Evolutionary conservation across 2,329 filamentous ascomycete genomes (phyloP).

Genomic region (Ophiostoma sp.): DNA sequence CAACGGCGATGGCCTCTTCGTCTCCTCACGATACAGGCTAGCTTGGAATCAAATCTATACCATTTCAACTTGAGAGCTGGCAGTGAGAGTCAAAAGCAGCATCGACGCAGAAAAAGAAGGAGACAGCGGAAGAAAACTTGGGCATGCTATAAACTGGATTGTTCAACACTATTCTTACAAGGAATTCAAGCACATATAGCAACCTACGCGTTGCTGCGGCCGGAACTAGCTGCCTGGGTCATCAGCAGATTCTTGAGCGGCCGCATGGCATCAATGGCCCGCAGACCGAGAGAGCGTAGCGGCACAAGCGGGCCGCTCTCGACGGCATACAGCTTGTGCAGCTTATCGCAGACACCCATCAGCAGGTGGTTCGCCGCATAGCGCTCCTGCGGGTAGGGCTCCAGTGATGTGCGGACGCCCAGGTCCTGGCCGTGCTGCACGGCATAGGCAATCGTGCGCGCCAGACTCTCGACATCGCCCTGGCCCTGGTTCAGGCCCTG

Average conservation of each 20-base stretch:
- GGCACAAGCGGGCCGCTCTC: conserved; percentile 73
- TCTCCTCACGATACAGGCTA: neutral
- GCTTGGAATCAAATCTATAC: neutral
- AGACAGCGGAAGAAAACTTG: neutral
- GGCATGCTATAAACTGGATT: neutral
- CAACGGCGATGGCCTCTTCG: neutral
- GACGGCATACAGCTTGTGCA: conserved; percentile 87
- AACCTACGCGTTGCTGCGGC: neutral
- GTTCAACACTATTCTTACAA: neutral
- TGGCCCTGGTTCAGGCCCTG: conserved; percentile 94
- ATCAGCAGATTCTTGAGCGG: conserved; percentile 82
- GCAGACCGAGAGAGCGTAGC: conserved; percentile 69
- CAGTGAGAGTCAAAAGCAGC: neutral
- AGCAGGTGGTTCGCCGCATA: conserved; percentile 78
- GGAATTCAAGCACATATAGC: no score
- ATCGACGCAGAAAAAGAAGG: neutral
- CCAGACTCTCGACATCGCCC: conserved; percentile 76
- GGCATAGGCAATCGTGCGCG: conserved; percentile 67
- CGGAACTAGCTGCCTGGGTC: conserved; percentile 49
- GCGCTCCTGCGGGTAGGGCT: conserved; percentile 72
- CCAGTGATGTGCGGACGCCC: conserved; percentile 69
- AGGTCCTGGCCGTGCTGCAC: conserved; percentile 82
- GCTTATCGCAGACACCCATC: conserved; percentile 76
- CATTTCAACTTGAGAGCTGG: neutral
- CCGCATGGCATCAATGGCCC: conserved; percentile 66